phyloP scores from a whole-genome alignment of 441 rosid species.

The Gossypium gossypioides region DNA sequence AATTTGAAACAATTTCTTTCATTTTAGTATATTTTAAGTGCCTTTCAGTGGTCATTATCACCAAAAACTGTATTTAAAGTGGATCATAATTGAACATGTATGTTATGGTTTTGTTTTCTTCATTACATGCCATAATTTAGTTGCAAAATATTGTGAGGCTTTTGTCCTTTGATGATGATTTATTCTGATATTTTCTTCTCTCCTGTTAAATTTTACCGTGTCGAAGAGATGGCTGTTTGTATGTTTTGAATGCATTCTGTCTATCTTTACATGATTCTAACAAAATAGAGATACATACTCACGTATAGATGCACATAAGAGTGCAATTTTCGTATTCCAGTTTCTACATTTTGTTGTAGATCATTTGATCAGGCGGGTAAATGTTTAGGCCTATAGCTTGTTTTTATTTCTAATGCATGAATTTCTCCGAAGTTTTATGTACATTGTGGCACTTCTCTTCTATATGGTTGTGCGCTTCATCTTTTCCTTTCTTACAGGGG shows the following conservation, averaged over 20 bases:
- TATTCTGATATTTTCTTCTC: neutral
- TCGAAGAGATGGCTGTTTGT: neutral
- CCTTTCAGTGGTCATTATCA: neutral
- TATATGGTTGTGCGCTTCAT: neutral
- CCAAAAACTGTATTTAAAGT: neutral
- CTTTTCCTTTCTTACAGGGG: slow-evolving; percentile 46
- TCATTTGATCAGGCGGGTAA: neutral
- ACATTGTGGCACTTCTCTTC: neutral
- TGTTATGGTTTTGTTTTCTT: neutral
- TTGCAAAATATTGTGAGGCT: neutral
- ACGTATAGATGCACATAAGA: neutral
- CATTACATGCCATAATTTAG: neutral
- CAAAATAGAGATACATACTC: neutral
- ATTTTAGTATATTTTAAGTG: neutral
- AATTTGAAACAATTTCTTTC: neutral
- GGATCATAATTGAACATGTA: neutral
- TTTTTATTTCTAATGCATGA: neutral
- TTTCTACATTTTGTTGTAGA: neutral
- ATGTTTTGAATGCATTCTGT: neutral
- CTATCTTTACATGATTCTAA: neutral
- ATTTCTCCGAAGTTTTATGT: neutral
- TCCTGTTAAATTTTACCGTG: neutral
- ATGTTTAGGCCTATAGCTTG: neutral
- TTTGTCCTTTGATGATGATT: neutral
- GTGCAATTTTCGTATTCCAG: neutral